phyloP scores from a whole-genome alignment of 2,329 filamentous ascomycete genomes.

The Purpureocillium lavendulum region DNA sequence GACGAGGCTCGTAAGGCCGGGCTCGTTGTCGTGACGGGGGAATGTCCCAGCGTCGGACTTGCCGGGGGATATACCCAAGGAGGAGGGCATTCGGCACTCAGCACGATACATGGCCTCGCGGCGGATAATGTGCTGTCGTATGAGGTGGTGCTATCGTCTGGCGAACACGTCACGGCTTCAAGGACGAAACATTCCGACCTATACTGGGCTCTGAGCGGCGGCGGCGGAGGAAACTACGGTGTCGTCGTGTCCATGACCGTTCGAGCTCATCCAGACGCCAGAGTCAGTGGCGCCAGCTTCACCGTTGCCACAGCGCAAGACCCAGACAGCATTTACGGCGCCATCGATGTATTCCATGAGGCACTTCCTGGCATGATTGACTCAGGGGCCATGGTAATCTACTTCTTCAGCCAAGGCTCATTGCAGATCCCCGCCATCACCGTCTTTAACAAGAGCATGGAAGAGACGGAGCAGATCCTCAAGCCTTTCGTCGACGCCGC shows the following conservation, averaged over 20 bases:
- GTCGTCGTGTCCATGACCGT: conserved; percentile 31
- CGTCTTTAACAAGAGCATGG: conserved; percentile 31
- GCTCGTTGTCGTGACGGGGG: conserved; percentile 44
- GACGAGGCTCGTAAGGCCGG: conserved; percentile 34
- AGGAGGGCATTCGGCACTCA: conserved; percentile 47
- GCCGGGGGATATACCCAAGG: conserved; percentile 55
- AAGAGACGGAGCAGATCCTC: conserved; percentile 24
- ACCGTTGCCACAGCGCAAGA: not conserved
- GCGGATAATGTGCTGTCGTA: conserved; percentile 49
- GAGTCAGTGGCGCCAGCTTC: conserved; percentile 21
- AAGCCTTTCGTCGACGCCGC: conserved; percentile 12
- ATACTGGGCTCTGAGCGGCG: conserved; percentile 53
- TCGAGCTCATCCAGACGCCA: conserved; percentile 19
- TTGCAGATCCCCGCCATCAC: conserved; percentile 37
- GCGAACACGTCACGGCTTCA: conserved; percentile 37
- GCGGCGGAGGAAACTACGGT: conserved; percentile 41
- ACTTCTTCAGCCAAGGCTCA: conserved; percentile 29
- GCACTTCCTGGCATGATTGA: conserved; percentile 31
- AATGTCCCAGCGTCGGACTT: conserved; percentile 46
- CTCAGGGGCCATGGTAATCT: conserved; percentile 37
- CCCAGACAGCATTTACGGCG: not conserved
- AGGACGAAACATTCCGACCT: conserved; percentile 35
- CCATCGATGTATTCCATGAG: conserved; percentile 10
- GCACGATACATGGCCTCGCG: conserved; percentile 43
- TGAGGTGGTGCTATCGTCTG: conserved; percentile 43